Conservation (phyloP, 768 basidiomycete species). For the Kwoniella heveanensis region DNA sequence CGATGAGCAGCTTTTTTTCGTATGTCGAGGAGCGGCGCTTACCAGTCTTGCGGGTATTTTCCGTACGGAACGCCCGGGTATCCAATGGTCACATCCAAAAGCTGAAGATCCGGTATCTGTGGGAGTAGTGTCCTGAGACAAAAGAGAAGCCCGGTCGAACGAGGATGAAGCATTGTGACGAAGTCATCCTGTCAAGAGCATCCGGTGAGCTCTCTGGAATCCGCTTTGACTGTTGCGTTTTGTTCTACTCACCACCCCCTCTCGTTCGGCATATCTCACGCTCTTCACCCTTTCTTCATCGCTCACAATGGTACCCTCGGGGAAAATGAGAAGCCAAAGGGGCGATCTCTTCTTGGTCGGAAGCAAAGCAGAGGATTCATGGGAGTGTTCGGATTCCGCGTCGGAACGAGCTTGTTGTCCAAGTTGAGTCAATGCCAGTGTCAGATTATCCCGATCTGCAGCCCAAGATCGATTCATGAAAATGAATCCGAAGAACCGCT, state of each 20-base stretch:
- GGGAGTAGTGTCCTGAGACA: conserved; percentile 78
- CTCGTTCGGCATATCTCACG: conserved; percentile 82
- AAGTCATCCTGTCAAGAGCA: conserved; percentile 76
- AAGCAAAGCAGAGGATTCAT: conserved; percentile 3
- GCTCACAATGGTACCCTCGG: conserved; percentile 93
- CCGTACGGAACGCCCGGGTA: conserved; percentile 85
- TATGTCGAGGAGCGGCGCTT: conserved; percentile 15
- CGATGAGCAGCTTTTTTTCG: background rate
- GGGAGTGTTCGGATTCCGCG: conserved; percentile 5
- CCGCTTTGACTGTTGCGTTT: background rate
- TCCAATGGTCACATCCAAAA: conserved; percentile 87
- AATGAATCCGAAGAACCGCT: conserved; percentile 94
- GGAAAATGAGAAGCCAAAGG: conserved; percentile 82
- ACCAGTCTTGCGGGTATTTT: conserved; percentile 76
- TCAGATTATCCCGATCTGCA: conserved; percentile 71
- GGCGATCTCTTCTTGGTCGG: conserved; percentile 56
- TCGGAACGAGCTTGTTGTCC: conserved; percentile 58
- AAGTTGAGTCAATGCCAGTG: conserved; percentile 67
- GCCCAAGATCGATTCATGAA: conserved; percentile 91
- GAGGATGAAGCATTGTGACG: conserved; percentile 77
- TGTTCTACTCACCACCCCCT: conserved; percentile 71
- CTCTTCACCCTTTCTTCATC: conserved; percentile 80
- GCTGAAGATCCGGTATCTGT: conserved; percentile 70
- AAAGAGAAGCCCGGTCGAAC: conserved; percentile 87
- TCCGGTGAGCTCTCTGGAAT: background rate